Evolutionary conservation across 305 asterid genomes (phyloP), one percentile per base, ranked within the genome.

Genomic region (Fraxinus albicans): DNA sequence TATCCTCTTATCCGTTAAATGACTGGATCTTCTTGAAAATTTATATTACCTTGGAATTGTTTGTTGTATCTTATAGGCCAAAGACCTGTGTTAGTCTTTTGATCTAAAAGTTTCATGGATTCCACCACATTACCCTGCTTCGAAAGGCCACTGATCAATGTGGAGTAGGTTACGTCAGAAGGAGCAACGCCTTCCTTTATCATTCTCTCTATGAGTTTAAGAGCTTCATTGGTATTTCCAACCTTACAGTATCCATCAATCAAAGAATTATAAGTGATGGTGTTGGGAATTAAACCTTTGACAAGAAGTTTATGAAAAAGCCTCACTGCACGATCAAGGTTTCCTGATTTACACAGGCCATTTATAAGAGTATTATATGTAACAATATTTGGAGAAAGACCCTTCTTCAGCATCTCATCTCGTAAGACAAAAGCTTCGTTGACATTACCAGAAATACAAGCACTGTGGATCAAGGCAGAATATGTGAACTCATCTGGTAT

Each of bases 401-500:
- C 98, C 86, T 85, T 91, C 73, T 80, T 67, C 87, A 92, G 79
- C 99, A 96, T 94, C 87, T 94, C 97, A 80, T 96, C 94, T 65
- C 98, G 91, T 84, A 96, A 85, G 34, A 86, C 85, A 87, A 94
- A 94, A 82, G 98, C 99, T 85, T 91, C 94, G 86, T 90, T 81
- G 79, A 93, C 85, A 76, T 89, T 88, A 82, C 99, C 96, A 58
- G 92, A 86, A 65, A 91, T 63, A 13, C 91, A 86, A 34, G 91
- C 87, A 82, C 94, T 85, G 76, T 94, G 98, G 76, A 93, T 88
- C 77, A 96, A 89, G 83, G 94, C 85, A 58, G 94, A 90, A 87
- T 94, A 94, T 5, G 98, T 94, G 91, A 90, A 94, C 83, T 90
- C 96, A 84, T 94, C 97, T 63, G 98, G 97, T 67, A 86, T 60